Evolutionary conservation across 176 grass and related monocot genomes (phyloP), one percentile per base, ranked within the genome.

Genomic region (Secale cereale): DNA sequence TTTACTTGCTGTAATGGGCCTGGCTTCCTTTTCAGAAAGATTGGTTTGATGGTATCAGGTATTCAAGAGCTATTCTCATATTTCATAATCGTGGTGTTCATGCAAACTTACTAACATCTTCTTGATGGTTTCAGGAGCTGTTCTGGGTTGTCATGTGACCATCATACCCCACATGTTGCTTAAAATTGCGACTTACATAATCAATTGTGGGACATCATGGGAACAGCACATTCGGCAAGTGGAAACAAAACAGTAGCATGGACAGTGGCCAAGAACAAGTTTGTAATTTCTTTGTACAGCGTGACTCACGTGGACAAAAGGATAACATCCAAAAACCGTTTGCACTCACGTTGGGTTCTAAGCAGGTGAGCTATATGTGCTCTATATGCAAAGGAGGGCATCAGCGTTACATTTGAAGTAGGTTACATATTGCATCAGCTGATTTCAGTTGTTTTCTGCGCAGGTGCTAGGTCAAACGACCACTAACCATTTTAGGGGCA

Each of bases 21-120:
- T 90, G 35, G 85, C 89, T 29, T 79, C 90, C 59, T 33, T 91
- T 89, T 98, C 96, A 60, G 93, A 95, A 70, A 81, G 80, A 76
- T 83, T 94, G 80, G 56, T 90, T 78, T 95, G 77, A 95, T 80
- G 36, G 75, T 75, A 87, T 22, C 28, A 37, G 26, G 41, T 77
- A 82, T 57, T 78, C 26, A 71, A 65, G 57, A 85, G 43, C 46
- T 66, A 78, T 65, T 45, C 65, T 52, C 72, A n/a, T 27, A 60
- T 90, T 82, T 45, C 15, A 57, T 89, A 57, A 57, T 56, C 10
- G 0, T 28, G 16, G 17, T 62, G 27, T 32, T 25, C 29, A 30
- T 62, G 22, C 12, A 0, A 81, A 56, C 31, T 59, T 76, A 82
- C 54, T 82, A 59, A 6, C 12, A 36, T 43, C 27, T 57, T 76